These are phyloP conservation scores for Fusarium chlamydosporum DNA, from an alignment of 2,329 filamentous ascomycete genomes.

Conservation along the genomic window DNA sequence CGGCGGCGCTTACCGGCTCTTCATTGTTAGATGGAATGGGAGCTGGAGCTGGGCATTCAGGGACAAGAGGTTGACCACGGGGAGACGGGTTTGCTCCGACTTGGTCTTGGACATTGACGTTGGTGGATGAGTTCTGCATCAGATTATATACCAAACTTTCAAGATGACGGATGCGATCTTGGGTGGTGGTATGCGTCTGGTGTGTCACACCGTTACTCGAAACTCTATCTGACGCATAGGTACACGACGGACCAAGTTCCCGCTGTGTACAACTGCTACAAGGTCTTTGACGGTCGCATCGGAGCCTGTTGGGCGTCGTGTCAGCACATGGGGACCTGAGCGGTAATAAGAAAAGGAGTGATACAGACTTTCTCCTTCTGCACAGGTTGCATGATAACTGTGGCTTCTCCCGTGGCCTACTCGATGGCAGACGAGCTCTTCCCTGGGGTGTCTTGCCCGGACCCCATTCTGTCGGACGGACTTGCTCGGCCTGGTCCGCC, in stretches of 20 bases:
- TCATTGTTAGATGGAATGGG: neutral
- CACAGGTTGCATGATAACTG: constrained; percentile 31
- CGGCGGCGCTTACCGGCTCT: neutral
- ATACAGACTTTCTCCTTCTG: constrained; percentile 21
- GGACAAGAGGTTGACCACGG: neutral
- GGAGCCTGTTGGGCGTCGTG: neutral
- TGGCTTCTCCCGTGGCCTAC: constrained; percentile 16
- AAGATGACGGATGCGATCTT: constrained; percentile 39
- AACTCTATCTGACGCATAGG: constrained; percentile 9
- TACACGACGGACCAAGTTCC: constrained; percentile 18
- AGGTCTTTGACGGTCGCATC: constrained; percentile 28
- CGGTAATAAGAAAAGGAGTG: too few relatives aligned
- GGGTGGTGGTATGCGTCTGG: constrained; percentile 10
- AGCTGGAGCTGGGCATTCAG: neutral
- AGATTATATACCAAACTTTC: constrained; percentile 52
- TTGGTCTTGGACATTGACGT: neutral
- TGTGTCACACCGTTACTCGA: neutral
- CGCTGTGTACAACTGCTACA: constrained; percentile 24
- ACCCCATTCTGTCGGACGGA: constrained; percentile 11
- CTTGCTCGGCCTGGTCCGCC: constrained; percentile 6
- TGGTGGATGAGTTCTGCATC: constrained; percentile 36
- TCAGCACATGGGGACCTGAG: neutral
- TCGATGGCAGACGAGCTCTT: constrained; percentile 19
- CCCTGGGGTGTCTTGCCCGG: constrained; percentile 21
- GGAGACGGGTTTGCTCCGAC: neutral